Conservation (phyloP, 345 rosid species). For the Lepidium sativum region DNA sequence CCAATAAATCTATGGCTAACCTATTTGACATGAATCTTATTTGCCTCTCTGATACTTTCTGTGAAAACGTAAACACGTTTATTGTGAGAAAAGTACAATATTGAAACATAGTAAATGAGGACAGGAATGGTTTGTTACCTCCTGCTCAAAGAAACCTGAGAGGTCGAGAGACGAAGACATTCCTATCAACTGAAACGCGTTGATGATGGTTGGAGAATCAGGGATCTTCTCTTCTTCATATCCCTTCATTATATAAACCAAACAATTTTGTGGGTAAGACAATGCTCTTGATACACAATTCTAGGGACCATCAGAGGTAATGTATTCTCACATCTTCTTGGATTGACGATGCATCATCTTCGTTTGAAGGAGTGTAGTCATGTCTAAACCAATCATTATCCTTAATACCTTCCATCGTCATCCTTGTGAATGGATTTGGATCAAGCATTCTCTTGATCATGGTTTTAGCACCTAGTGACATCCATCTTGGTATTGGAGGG, state of each 20-base stretch:
- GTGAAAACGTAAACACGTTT: neutral
- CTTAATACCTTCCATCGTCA: conserved; percentile 50
- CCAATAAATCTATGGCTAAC: conserved; percentile 48
- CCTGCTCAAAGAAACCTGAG: conserved; percentile 83
- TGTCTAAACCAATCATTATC: conserved; percentile 65
- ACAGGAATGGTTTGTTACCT: conserved; percentile 35
- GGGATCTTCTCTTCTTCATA: conserved; percentile 34
- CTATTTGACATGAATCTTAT: conserved; percentile 72
- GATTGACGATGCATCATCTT: conserved; percentile 42
- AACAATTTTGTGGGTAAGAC: neutral
- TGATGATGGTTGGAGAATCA: conserved; percentile 45
- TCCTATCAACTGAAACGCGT: conserved; percentile 87
- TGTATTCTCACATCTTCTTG: conserved; percentile 44
- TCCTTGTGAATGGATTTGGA: conserved; percentile 63
- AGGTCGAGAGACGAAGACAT: conserved; percentile 88
- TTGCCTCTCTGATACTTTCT: conserved; percentile 80
- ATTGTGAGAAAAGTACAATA: neutral
- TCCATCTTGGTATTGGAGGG: conserved; percentile 69
- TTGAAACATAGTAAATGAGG: neutral
- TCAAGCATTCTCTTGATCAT: conserved; percentile 72
- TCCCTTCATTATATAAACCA: conserved; percentile 27
- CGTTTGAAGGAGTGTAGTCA: conserved; percentile 47
- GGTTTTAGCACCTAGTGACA: conserved; percentile 62
- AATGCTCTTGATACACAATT: neutral
- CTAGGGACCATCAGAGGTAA: neutral